These are phyloP conservation scores for Eragrostis curvula DNA, from an alignment of 176 grass and related monocot genomes.

Conservation along the genomic window DNA sequence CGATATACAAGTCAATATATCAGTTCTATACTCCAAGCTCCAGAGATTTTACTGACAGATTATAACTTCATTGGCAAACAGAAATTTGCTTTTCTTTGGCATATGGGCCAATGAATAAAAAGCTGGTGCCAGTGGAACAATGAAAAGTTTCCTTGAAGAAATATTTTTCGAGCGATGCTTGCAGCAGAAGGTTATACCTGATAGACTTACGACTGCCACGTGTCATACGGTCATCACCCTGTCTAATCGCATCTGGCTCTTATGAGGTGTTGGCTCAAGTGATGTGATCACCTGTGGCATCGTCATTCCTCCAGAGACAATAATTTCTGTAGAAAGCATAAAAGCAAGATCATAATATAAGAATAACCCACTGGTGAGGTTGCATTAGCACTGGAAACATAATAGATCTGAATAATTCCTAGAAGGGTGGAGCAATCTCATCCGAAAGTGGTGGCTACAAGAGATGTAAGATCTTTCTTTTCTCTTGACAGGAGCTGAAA, in stretches of 20 bases:
- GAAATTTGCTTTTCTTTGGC: not conserved
- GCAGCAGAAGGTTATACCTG: constrained; percentile 32
- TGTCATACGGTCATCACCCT: constrained; percentile 66
- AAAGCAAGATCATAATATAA: constrained; percentile 31
- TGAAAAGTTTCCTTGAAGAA: not conserved
- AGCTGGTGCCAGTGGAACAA: not conserved
- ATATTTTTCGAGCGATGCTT: not conserved
- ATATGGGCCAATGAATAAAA: not conserved
- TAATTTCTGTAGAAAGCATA: constrained; percentile 74
- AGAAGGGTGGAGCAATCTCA: not conserved
- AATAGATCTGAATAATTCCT: constrained; percentile 5
- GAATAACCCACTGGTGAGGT: not conserved
- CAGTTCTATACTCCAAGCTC: not conserved
- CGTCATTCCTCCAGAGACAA: constrained; percentile 99
- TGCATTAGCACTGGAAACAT: not conserved
- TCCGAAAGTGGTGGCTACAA: constrained; percentile 1
- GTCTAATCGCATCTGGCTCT: constrained; percentile 73
- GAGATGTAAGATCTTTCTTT: not conserved
- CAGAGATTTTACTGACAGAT: not conserved
- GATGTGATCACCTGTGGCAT: constrained; percentile 90
- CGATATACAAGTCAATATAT: not conserved
- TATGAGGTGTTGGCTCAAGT: constrained; percentile 61
- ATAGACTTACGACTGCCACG: not conserved
- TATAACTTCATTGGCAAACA: not conserved
- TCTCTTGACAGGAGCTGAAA: constrained; percentile 7